Evolutionary conservation across 2,329 filamentous ascomycete genomes (phyloP).

Genomic region (Colletotrichum spaethianum): DNA sequence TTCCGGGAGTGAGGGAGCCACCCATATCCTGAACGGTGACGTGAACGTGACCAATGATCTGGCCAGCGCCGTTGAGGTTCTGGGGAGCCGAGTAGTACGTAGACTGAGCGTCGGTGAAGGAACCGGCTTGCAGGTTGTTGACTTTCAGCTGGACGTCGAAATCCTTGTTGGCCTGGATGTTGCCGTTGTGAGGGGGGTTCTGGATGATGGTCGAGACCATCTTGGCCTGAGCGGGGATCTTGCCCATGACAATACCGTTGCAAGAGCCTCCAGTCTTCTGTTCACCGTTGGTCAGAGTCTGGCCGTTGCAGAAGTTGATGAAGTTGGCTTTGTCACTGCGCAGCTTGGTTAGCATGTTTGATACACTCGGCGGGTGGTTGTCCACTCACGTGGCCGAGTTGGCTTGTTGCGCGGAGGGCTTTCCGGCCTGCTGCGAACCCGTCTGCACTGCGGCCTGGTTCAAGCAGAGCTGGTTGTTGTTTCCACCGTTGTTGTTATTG

Average conservation of each 20-base stretch:
- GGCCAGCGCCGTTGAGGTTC: slow-evolving; percentile 61
- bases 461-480: slow-evolving; percentile 38
- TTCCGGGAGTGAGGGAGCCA: slow-evolving; percentile 62
- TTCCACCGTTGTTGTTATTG: slow-evolving; percentile 33
- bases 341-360: background rate
- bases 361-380: background rate
- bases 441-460: slow-evolving; percentile 59
- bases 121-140: slow-evolving; percentile 68
- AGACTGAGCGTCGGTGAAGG: slow-evolving; percentile 71
- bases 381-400: slow-evolving; percentile 65
- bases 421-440: slow-evolving; percentile 64
- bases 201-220: slow-evolving; percentile 72
- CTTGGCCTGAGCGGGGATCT: slow-evolving; percentile 67
- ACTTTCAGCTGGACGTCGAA: slow-evolving; percentile 70
- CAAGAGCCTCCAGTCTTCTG: slow-evolving; percentile 73
- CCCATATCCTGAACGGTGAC: slow-evolving; percentile 72
- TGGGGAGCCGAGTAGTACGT: slow-evolving; percentile 76
- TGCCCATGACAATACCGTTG: slow-evolving; percentile 75
- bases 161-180: slow-evolving; percentile 61
- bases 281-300: slow-evolving; percentile 72
- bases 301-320: slow-evolving; percentile 72
- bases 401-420: slow-evolving; percentile 62
- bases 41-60: slow-evolving; percentile 72
- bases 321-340: slow-evolving; percentile 72
- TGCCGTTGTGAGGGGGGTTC: slow-evolving; percentile 66